Evolutionary conservation across 495 filamentous ascomycete genomes (phyloP), one percentile per base, ranked within the genome.

Genomic region (Cenococcum geophilum): DNA sequence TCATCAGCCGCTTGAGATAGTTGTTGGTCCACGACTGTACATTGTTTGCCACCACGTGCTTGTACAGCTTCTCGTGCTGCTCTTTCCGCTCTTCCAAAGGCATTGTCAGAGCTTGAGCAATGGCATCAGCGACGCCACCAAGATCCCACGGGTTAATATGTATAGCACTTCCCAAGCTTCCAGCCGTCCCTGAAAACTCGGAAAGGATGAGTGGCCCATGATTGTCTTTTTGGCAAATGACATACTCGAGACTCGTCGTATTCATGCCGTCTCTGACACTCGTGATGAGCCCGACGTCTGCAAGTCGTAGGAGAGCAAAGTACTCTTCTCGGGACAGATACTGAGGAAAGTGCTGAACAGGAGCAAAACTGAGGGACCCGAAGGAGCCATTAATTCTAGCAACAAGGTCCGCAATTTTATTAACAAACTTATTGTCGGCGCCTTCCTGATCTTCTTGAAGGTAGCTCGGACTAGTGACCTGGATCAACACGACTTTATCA

Each of bases 191-290:
- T 37, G 91, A 95, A 73, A 97, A 97, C 74, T 97, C 92, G 10
- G 92, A 97, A 8, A 97, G 80, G 62, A 97, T 96, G 42, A 97
- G 77, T 11, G 91, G 92, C 1, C 90, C 86, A 69, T 90, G 83
- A 42, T 84, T 85, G 53, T 88, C 85, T 65, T 87, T 86, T 73
- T 97, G 92, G 75, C 89, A 93, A 54, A 97, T 82, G 32, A 97
- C 83, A 72, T 95, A 97, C 73, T 97, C 92, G 54, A 97, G 73
- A 71, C 89, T 91, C 8, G 92, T 95, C 12, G 92, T 96, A 76
- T 97, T 97, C 91, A 97, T 96, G 57, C 92, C 92, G 72, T 97
- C 92, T 45, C 92, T 82, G 27, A 96, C 89, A 48, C 87, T 92
- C 6, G 92, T 96, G 71, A 96, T 96, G 42, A 97, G 76, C 22